phyloP scores from a whole-genome alignment of 257 asterid genomes.

The Anisodus acutangulus region DNA sequence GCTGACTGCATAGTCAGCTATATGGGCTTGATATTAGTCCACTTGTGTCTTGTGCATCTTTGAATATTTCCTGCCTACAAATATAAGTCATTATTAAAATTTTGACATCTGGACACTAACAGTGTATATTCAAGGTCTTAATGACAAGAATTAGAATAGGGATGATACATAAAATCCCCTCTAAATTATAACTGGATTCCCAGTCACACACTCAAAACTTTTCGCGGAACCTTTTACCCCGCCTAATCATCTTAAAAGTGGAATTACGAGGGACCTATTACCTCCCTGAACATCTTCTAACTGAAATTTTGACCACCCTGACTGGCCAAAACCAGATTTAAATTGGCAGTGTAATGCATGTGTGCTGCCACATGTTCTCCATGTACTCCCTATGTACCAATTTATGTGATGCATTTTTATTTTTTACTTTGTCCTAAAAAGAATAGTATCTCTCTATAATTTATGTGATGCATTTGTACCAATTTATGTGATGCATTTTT shows the following conservation, averaged over 20 bases:
- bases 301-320: neutral
- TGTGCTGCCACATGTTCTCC: neutral
- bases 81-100: too few species aligned
- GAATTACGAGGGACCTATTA: neutral
- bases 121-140: neutral
- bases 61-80: too few species aligned
- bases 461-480: neutral
- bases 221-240: neutral
- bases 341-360: slow-evolving; percentile 21
- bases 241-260: neutral
- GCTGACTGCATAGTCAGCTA: too few species aligned
- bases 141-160: slow-evolving; percentile 4
- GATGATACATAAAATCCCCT: neutral
- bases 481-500: neutral
- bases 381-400: neutral
- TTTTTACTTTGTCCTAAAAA: neutral
- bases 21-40: too few species aligned
- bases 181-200: neutral
- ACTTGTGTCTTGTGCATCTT: too few species aligned
- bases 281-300: neutral
- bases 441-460: neutral
- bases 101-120: too few species aligned
- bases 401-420: neutral
- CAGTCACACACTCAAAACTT: neutral
- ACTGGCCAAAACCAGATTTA: slow-evolving; percentile 11